Evolutionary conservation across 768 basidiomycete species (phyloP).

Genomic region (Agrocybe praecox): DNA sequence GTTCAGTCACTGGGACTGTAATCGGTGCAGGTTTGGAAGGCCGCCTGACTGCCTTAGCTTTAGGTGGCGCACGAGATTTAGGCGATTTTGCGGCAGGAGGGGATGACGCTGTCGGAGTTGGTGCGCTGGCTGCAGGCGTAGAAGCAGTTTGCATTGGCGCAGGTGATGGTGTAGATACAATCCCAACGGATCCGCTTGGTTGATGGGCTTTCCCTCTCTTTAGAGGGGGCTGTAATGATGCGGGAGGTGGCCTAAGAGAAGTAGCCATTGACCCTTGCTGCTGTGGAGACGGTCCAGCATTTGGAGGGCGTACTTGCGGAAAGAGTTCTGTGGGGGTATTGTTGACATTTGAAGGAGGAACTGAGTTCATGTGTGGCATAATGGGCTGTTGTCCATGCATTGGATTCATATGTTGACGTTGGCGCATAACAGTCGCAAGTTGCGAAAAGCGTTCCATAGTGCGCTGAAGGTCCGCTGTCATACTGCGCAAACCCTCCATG

Average conservation of each 20-base stretch:
- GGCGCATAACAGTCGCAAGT: conserved; percentile 18
- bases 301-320: conserved; percentile 21
- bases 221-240: conserved; percentile 21
- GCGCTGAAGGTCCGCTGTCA: conserved; percentile 44
- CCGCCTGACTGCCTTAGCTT: conserved; percentile 42
- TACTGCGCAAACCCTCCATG: conserved; percentile 41
- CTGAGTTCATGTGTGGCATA: conserved; percentile 11
- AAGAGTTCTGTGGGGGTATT: conserved; percentile 16
- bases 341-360: conserved; percentile 10
- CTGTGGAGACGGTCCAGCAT: conserved; percentile 21
- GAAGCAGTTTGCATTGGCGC: conserved; percentile 32
- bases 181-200: conserved; percentile 10
- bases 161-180: conserved; percentile 21
- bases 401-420: conserved; percentile 14
- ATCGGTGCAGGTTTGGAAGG: conserved; percentile 31
- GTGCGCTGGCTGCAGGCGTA: conserved; percentile 47
- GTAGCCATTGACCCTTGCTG: conserved; percentile 19
- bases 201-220: conserved; percentile 14
- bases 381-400: conserved; percentile 11
- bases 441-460: conserved; percentile 41
- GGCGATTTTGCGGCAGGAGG: conserved; percentile 76
- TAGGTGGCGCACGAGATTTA: conserved; percentile 53
- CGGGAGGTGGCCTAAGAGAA: conserved; percentile 17
- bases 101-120: conserved; percentile 60
- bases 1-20: conserved; percentile 20